phyloP scores from a whole-genome alignment of 345 rosid species.

The Arabidopsis arenosa region DNA sequence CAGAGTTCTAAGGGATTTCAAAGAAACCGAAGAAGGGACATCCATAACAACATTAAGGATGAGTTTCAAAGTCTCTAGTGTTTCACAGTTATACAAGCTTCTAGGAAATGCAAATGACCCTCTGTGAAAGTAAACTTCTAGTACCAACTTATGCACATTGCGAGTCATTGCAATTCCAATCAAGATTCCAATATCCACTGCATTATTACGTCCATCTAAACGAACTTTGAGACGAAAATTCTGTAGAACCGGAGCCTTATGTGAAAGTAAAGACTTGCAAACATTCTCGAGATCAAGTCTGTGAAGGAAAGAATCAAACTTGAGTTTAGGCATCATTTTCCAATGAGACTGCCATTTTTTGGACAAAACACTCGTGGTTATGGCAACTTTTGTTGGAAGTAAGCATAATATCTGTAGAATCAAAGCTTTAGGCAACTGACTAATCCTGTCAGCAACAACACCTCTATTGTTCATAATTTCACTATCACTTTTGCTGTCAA shows the following conservation, averaged over 20 bases:
- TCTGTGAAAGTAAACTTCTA: background rate
- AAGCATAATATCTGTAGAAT: background rate
- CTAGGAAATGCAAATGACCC: background rate
- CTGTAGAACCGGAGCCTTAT: background rate
- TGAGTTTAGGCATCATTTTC: constrained; percentile 2
- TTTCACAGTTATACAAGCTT: background rate
- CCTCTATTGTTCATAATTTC: too few relatives aligned
- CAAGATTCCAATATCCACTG: background rate
- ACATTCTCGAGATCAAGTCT: background rate
- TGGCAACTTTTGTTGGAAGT: background rate
- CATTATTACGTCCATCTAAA: background rate
- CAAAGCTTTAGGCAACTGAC: constrained; percentile 2
- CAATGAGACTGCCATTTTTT: constrained; percentile 15
- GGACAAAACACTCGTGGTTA: background rate
- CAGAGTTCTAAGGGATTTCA: constrained; percentile 15
- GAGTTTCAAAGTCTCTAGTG: background rate
- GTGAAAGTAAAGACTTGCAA: background rate
- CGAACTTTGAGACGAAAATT: background rate
- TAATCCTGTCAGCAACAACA: background rate
- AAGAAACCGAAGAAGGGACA: constrained; percentile 7
- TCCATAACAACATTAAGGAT: background rate
- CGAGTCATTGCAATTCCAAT: background rate
- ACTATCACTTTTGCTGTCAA: background rate
- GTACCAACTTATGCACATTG: background rate
- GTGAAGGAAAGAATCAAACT: background rate